Conservation (phyloP, 1,284 basidiomycete species). For the Fistulinella staudtii region DNA sequence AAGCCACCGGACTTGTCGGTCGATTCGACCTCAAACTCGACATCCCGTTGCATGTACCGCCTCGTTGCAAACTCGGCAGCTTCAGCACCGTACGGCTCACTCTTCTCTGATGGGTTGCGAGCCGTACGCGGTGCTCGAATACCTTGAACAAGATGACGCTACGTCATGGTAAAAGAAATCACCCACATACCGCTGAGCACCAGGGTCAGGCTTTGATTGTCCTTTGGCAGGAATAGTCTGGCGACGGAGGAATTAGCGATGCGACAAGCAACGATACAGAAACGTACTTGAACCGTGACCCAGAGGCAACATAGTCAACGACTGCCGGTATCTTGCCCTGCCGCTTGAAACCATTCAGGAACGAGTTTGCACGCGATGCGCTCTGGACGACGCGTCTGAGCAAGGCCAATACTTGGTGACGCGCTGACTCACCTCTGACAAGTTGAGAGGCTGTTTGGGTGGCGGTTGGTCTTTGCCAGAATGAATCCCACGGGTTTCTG, state of each 20-base stretch:
- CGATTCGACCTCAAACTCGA: conserved; percentile 87
- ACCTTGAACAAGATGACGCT: conserved; percentile 40
- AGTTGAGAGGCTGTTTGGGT: conserved; percentile 75
- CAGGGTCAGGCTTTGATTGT: conserved; percentile 86
- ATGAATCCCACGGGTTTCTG: conserved; percentile 85
- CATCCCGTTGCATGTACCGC: conserved; percentile 90
- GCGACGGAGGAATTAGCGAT: conserved; percentile 5
- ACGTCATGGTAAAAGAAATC: background rate
- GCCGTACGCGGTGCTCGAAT: conserved; percentile 83
- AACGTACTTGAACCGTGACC: conserved; percentile 86
- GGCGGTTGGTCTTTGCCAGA: conserved; percentile 83
- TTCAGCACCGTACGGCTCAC: conserved; percentile 87
- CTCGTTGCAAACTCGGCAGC: conserved; percentile 78
- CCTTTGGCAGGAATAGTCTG: conserved; percentile 84
- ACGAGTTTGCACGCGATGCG: conserved; percentile 72
- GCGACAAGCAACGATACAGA: background rate
- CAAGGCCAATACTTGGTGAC: conserved; percentile 2
- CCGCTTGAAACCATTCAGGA: conserved; percentile 90
- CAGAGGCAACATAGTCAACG: conserved; percentile 92
- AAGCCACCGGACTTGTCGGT: conserved; percentile 96
- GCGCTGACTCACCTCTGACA: conserved; percentile 72
- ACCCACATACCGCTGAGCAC: conserved; percentile 70
- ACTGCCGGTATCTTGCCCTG: conserved; percentile 78
- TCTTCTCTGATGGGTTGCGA: conserved; percentile 79
- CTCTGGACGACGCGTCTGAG: conserved; percentile 42